Base-by-base conservation (phyloP, 2,329 filamentous ascomycete genomes). In the Zymoseptoria crescenta region DNA sequence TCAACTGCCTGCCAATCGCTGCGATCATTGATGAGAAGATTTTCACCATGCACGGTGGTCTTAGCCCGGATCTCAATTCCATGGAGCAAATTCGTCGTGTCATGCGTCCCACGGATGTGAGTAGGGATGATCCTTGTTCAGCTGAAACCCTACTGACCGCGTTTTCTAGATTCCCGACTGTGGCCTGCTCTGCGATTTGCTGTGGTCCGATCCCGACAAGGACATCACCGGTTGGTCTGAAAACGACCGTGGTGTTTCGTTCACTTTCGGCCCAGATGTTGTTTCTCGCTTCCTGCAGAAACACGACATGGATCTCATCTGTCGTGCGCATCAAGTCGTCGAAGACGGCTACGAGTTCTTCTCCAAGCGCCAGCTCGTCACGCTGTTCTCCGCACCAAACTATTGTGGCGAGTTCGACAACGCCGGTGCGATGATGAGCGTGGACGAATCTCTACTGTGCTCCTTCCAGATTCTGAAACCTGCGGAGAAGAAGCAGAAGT, bases 401-500 rank as follows among this genome's bases (percentile, higher is more conserved):
- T 99, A 99, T 82, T 99, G 93, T 72, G 93, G 93, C 76, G 94
- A 99, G 79, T 99, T 99, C 74, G 94, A 99, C 82, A 99, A 99
- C 73, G 93, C 93, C 56, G 94, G 94, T 74, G 94, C 94, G 65
- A 97, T 99, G 93, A 97, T 99, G 94, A 96, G 92, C 74, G 94
- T 99, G 48, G 94, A 97, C 74, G 94, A 97, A 82, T 96, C 92
- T 76, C 80, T 99, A 77, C 83, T 99, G 72, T 99, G 94, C 83
- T 96, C 92, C 64, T 99, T 99, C 87, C 94, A 97, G 89, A 97
- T 99, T 75, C 83, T 99, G 81, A 99, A 97, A 83, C 94, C 94
- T 73, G 94, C 94, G 77, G 94, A 99, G 85, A 99, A 99, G 87
- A 99, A 99, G 87, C 93, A 96, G 90, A 97, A 97, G 92, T 97